These are phyloP conservation scores for Zymoseptoria passerinii DNA, from an alignment of 2,329 filamentous ascomycete species.

Conservation along the genomic window DNA sequence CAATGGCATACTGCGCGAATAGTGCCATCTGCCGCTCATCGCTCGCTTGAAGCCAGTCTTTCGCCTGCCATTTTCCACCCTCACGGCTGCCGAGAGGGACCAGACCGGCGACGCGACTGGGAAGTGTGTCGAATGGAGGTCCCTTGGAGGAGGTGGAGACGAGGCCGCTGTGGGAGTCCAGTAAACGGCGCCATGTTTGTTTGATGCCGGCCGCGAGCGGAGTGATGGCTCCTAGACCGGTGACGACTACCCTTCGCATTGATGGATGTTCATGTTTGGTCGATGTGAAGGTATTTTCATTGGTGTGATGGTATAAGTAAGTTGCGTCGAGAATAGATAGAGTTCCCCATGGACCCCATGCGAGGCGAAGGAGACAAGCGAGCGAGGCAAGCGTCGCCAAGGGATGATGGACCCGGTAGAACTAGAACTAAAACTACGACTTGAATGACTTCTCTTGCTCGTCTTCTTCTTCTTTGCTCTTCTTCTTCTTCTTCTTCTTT, in stretches of 20 bases:
- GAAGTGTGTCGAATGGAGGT: constrained; percentile 60
- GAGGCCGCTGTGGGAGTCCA: constrained; percentile 74
- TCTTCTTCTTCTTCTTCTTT: no score
- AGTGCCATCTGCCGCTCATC: constrained; percentile 73
- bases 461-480: background rate
- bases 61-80: constrained; percentile 40
- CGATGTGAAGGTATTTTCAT: background rate
- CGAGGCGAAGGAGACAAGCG: no score
- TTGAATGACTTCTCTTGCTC: background rate
- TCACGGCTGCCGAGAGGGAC: constrained; percentile 53
- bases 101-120: constrained; percentile 76
- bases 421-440: no score
- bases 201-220: constrained; percentile 41
- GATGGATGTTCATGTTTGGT: constrained; percentile 3
- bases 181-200: constrained; percentile 69
- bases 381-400: background rate
- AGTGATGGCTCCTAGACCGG: constrained; percentile 42
- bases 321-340: background rate
- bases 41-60: constrained; percentile 41
- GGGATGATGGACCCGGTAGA: no score
- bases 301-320: no score
- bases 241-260: constrained; percentile 46
- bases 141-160: constrained; percentile 59
- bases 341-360: background rate
- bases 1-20: constrained; percentile 87